Evolutionary conservation across 768 basidiomycete genomes (phyloP).

Genomic region (Suillus decipiens): DNA sequence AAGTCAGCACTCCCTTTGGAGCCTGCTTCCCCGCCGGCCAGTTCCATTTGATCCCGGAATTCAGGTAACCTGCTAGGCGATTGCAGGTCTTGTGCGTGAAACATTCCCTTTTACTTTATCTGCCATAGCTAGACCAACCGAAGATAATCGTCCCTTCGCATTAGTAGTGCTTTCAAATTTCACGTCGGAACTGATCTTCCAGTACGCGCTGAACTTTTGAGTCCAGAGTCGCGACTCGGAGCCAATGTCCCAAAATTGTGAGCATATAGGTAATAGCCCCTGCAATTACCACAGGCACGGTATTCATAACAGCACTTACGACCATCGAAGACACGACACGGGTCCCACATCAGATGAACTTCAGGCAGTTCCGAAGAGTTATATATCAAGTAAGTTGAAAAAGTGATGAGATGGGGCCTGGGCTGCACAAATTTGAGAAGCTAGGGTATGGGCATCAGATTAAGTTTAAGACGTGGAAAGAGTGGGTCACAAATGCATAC

Average conservation of each 20-base stretch:
- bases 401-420: background rate
- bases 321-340: conserved; percentile 9
- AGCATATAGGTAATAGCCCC: background rate
- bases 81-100: background rate
- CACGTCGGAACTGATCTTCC: background rate
- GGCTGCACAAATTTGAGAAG: background rate
- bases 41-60: background rate
- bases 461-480: background rate
- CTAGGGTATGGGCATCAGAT: background rate
- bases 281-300: background rate
- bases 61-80: background rate
- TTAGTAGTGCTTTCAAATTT: background rate
- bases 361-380: background rate
- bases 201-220: background rate
- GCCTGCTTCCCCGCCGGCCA: conserved; percentile 1
- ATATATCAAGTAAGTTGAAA: background rate
- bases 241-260: background rate
- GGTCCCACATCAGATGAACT: background rate
- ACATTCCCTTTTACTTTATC: background rate
- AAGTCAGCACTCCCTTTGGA: background rate
- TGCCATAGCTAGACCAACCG: background rate
- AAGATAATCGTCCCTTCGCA: background rate
- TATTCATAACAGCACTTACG: background rate
- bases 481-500: background rate
- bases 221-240: background rate